These are phyloP conservation scores for Tubosaeta brunneosetosa DNA, from an alignment of 768 basidiomycete genomes.

Conservation along the genomic window DNA sequence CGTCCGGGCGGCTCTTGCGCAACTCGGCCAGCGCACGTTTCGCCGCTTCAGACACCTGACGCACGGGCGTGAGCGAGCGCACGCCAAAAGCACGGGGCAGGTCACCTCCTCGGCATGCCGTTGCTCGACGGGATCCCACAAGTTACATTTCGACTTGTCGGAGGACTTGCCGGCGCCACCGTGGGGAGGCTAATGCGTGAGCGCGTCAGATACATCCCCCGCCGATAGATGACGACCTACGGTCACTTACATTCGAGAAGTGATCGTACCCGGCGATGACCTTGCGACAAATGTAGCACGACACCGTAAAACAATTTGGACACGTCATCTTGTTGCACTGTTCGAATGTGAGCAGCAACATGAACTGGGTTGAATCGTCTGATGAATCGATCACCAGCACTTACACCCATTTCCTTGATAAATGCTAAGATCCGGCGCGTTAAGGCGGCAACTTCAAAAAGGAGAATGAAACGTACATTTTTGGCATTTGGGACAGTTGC, in stretches of 20 bases:
- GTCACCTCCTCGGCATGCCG: conserved; percentile 64
- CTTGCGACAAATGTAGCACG: conserved; percentile 81
- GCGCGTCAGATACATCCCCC: conserved; percentile 6
- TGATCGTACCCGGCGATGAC: conserved; percentile 75
- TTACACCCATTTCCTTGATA: conserved; percentile 73
- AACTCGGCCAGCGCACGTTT: conserved; percentile 62
- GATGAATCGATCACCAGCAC: conserved; percentile 21
- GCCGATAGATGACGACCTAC: background rate
- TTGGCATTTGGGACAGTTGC: conserved; percentile 81
- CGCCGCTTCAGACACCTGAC: conserved; percentile 64
- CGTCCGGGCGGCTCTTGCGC: conserved; percentile 57
- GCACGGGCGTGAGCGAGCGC: background rate
- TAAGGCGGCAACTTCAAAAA: background rate
- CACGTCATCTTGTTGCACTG: conserved; percentile 94
- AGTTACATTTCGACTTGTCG: conserved; percentile 48
- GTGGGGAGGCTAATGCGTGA: conserved; percentile 19
- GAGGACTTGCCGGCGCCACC: conserved; percentile 4
- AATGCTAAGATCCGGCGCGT: conserved; percentile 47
- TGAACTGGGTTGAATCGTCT: background rate
- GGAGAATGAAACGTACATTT: conserved; percentile 50
- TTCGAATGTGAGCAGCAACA: background rate
- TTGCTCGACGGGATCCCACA: conserved; percentile 67
- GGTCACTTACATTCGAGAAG: conserved; percentile 49
- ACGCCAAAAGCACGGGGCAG: background rate
- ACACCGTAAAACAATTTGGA: conserved; percentile 63